Conservation (phyloP, 768 basidiomycete species). For the Russula earlei region DNA sequence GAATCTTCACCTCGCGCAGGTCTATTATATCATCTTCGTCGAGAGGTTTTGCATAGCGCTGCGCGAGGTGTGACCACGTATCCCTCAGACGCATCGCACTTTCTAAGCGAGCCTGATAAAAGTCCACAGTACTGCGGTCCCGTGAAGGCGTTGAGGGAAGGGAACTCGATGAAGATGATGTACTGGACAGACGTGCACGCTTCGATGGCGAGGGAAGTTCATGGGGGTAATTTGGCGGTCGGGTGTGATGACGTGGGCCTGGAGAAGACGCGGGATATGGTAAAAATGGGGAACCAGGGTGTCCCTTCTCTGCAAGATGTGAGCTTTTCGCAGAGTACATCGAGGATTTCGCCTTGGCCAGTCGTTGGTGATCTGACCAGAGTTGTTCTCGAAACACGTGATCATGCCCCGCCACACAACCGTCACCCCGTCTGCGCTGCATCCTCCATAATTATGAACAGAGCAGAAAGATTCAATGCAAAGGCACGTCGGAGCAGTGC, state of each 20-base stretch:
- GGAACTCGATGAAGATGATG: slow-evolving; percentile 32
- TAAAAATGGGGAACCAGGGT: slow-evolving; percentile 28
- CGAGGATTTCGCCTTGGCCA: not conserved
- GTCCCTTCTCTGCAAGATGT: not conserved
- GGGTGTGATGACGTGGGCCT: slow-evolving; percentile 24
- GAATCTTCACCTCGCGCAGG: slow-evolving; percentile 46
- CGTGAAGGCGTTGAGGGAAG: slow-evolving; percentile 19
- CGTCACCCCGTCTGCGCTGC: too few relatives aligned
- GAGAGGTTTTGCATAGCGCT: slow-evolving; percentile 53
- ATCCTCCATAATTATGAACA: slow-evolving; percentile 3
- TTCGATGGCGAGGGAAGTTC: slow-evolving; percentile 35
- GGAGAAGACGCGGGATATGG: slow-evolving; percentile 50
- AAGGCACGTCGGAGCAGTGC: slow-evolving; percentile 54
- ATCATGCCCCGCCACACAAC: too few relatives aligned
- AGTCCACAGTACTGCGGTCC: slow-evolving; percentile 28
- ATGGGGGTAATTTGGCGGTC: slow-evolving; percentile 21
- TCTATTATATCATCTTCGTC: slow-evolving; percentile 80
- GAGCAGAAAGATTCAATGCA: slow-evolving; percentile 40
- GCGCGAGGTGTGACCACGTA: slow-evolving; percentile 59
- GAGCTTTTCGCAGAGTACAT: slow-evolving; percentile 8
- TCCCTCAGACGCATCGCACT: slow-evolving; percentile 47
- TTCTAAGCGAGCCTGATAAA: slow-evolving; percentile 47
- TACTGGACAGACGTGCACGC: slow-evolving; percentile 39
- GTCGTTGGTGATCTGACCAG: too few relatives aligned
- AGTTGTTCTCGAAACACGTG: too few relatives aligned